These are phyloP conservation scores for Talaromyces amestolkiae DNA, from an alignment of 2,329 filamentous ascomycete species.

Conservation along the genomic window DNA sequence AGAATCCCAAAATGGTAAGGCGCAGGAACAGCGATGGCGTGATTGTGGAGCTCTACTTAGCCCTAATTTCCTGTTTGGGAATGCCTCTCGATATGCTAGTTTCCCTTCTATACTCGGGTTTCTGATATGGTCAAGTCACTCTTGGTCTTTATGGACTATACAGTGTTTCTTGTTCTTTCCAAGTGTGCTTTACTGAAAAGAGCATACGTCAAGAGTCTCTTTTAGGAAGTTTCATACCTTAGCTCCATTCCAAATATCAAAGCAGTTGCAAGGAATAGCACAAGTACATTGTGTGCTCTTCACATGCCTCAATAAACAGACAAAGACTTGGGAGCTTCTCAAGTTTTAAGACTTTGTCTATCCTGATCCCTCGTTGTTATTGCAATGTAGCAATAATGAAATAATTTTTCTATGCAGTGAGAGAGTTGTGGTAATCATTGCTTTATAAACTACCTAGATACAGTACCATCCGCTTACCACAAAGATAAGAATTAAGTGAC, in stretches of 20 bases:
- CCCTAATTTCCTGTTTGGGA: slow-evolving; percentile 11
- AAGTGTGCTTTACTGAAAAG: not conserved
- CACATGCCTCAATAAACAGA: not conserved
- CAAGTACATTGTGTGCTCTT: not conserved
- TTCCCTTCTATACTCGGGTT: not conserved
- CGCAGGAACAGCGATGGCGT: slow-evolving; percentile 16
- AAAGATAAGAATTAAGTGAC: not conserved
- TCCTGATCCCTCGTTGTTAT: not conserved
- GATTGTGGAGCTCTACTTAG: slow-evolving; percentile 10
- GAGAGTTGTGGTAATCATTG: not conserved
- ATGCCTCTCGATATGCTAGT: not conserved
- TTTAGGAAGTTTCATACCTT: not conserved
- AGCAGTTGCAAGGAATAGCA: not conserved
- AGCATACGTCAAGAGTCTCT: not conserved
- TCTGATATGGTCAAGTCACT: not conserved
- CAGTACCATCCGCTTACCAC: too few relatives aligned
- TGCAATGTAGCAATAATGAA: not conserved
- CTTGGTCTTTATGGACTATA: not conserved
- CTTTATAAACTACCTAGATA: not conserved
- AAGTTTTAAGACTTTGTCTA: not conserved
- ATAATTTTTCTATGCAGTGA: not conserved
- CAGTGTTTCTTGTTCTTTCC: too few relatives aligned
- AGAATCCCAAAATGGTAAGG: slow-evolving; percentile 2
- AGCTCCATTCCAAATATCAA: not conserved
- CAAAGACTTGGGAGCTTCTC: not conserved